Base-by-base conservation (phyloP, 2,329 filamentous ascomycete species). In the Aspergillus brasiliensis region DNA sequence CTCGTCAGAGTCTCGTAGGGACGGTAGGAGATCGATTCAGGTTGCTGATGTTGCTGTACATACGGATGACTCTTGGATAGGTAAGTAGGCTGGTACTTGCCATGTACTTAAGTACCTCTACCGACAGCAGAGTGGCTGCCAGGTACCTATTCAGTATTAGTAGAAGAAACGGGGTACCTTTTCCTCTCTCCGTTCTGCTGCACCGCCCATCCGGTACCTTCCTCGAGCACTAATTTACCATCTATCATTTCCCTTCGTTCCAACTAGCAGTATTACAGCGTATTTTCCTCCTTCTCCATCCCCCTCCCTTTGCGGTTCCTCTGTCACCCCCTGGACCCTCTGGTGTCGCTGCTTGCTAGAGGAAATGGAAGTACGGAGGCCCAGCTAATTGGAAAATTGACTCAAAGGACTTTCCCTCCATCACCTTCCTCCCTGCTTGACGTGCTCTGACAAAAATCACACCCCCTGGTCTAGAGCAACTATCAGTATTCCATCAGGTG, bases 81-180 rank as follows among this genome's bases (percentile, higher is more conserved):
- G 31, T 42, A 42, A n/a, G n/a, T n/a, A n/a, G n/a, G 19, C 52
- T 44, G 52, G 52, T 44, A 55, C 52, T 21, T 38, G 38, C 52
- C 38, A 55, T 46, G 52, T 55, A 55, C 38, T 55, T 55, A 55
- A 55, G 52, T 55, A 55, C 40, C 40, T 55, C n/a, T 23, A 27
- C 40, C 27, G 37, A 28, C 38, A 54, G 51, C n/a, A 40, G 31
- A 42, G 31, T 52, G 23, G 31, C 51, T 40, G 7, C 28, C 27
- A 38, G 19, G 51, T 40, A n/a, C 37, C 19, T 27, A n/a, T 48
- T 48, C 15, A 48, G 44, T 48, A 48, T 27, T n/a, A 48, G 21
- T 13, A 48, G 44, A 17, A 25, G 23, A 27, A 48, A 48, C n/a
- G 44, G 44, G 23, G 44, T 48, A 25, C 44, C 23, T 23, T 17